A percentile compares a stretch with the other conserved stretches of the same genome.
phyloP scores from a whole-genome alignment of 495 filamentous ascomycete genomes.

The Lasiosphaeriaceae sp. region DNA sequence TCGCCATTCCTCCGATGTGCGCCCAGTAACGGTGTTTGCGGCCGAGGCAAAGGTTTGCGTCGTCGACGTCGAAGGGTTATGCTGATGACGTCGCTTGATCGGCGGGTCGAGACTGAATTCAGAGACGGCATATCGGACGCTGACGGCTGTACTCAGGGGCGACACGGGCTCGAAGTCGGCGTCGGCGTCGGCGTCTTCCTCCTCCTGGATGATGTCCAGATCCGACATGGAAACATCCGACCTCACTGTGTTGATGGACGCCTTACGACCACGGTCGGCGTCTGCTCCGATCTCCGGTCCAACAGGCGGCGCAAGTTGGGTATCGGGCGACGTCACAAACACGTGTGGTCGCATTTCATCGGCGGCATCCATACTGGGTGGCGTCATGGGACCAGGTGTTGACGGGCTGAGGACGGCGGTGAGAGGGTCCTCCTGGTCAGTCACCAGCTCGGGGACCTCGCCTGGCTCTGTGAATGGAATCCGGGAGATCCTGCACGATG shows the following conservation, averaged over 20 bases:
- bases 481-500: slow-evolving; percentile 12
- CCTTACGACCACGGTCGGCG: not conserved
- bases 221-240: slow-evolving; percentile 2
- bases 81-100: not conserved
- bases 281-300: not conserved
- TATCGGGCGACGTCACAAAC: slow-evolving; percentile 6
- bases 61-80: not conserved
- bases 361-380: not conserved
- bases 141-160: slow-evolving; percentile 13
- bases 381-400: slow-evolving; percentile 1
- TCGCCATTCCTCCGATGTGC: slow-evolving; percentile 13
- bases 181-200: slow-evolving; percentile 5
- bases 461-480: slow-evolving; percentile 4
- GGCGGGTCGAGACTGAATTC: slow-evolving; percentile 3
- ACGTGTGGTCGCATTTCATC: slow-evolving; percentile 14
- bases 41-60: not conserved
- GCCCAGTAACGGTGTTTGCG: not conserved
- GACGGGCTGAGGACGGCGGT: not conserved
- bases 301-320: slow-evolving; percentile 1
- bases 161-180: slow-evolving; percentile 10
- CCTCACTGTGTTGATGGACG: not conserved
- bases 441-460: slow-evolving; percentile 7
- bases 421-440: slow-evolving; percentile 7
- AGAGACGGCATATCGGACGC: not conserved
- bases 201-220: slow-evolving; percentile 17